A percentile compares a stretch with the other conserved stretches of the same genome.
phyloP scores from a whole-genome alignment of 352 stramenopile genomes.

The Phytophthora melonis region DNA sequence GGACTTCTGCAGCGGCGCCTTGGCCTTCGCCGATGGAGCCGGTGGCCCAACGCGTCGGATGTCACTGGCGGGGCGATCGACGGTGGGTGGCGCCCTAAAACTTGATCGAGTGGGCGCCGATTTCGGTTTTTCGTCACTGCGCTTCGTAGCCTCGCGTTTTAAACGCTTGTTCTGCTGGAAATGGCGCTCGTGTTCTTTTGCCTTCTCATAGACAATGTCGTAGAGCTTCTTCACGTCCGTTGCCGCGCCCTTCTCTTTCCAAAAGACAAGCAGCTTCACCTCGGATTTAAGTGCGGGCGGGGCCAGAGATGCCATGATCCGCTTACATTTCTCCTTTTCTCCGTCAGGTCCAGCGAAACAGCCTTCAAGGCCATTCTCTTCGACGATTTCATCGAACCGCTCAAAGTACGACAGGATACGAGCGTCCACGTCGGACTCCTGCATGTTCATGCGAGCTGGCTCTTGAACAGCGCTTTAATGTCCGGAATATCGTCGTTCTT shows the following conservation, averaged over 20 bases:
- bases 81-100: no score
- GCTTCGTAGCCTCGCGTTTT: neutral
- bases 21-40: neutral
- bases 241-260: neutral
- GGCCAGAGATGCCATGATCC: neutral
- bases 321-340: neutral
- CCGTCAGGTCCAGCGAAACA: neutral
- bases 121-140: no score
- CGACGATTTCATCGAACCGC: neutral
- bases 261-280: neutral
- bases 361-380: neutral
- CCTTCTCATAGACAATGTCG: neutral
- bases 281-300: neutral
- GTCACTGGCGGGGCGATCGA: no score
- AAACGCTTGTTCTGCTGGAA: constrained; percentile 3
- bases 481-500: neutral
- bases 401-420: neutral
- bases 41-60: no score
- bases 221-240: neutral
- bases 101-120: no score
- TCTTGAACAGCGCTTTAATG: neutral
- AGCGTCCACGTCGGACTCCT: neutral
- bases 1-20: neutral
- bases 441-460: neutral
- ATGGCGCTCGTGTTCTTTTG: neutral